phyloP scores from a whole-genome alignment of 2,329 filamentous ascomycete genomes.

The Neopestalotiopsis sp. region DNA sequence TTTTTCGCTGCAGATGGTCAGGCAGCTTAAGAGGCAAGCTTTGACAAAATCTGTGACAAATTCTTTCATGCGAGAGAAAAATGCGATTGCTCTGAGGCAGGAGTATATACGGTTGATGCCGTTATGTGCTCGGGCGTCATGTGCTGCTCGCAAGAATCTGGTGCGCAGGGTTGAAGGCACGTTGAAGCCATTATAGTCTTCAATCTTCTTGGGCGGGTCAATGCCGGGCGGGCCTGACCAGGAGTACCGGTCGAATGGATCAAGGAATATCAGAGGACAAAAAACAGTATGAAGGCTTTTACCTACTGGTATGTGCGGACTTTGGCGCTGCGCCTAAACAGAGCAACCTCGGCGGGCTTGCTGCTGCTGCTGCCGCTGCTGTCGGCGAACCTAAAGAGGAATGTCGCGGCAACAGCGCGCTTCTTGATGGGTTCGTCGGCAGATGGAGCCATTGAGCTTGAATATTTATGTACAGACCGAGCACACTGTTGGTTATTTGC shows the following conservation, averaged over 20 bases:
- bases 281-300: not conserved
- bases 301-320: conserved; percentile 65
- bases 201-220: not conserved
- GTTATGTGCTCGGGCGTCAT: no score
- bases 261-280: not conserved
- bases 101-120: no score
- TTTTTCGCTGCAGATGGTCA: no score
- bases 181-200: not conserved
- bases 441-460: not conserved
- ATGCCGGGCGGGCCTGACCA: not conserved
- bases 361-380: conserved; percentile 35
- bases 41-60: no score
- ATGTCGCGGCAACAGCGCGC: conserved; percentile 54
- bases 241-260: not conserved
- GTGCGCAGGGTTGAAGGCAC: no score
- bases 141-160: no score
- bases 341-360: conserved; percentile 54
- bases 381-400: conserved; percentile 53
- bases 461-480: not conserved
- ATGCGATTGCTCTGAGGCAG: no score
- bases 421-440: conserved; percentile 32
- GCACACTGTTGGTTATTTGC: not conserved
- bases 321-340: conserved; percentile 66
- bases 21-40: no score
- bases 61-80: no score